These are phyloP conservation scores for Suillus variegatus DNA, from an alignment of 768 basidiomycete species.

Conservation along the genomic window DNA sequence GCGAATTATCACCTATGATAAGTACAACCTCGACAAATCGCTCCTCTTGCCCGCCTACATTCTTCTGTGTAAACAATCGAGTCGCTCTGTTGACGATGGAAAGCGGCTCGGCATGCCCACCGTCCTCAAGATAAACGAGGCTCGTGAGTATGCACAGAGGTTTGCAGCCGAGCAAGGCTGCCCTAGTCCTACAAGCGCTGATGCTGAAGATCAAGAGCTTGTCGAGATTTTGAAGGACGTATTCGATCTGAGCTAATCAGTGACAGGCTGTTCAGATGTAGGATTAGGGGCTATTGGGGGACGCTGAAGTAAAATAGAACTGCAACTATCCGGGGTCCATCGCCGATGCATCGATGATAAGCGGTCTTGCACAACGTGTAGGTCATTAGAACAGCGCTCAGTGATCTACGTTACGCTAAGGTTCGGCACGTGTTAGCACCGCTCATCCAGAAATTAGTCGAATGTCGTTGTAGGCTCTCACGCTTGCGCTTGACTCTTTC, in stretches of 20 bases:
- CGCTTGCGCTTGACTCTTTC: background rate
- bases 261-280: background rate
- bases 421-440: background rate
- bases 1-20: constrained; percentile 58
- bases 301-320: background rate
- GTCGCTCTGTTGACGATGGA: constrained; percentile 56
- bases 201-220: constrained; percentile 29
- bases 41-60: constrained; percentile 55
- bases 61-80: constrained; percentile 49
- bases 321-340: background rate
- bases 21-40: constrained; percentile 46
- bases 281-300: background rate
- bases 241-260: constrained; percentile 28
- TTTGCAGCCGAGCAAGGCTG: constrained; percentile 33
- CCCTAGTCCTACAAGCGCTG: constrained; percentile 28
- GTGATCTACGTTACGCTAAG: background rate
- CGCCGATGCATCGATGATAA: background rate
- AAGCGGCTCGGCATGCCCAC: constrained; percentile 58
- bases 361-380: background rate
- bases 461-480: background rate
- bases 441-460: background rate
- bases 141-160: constrained; percentile 47
- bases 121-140: constrained; percentile 48
- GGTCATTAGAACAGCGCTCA: background rate
- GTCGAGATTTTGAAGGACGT: constrained; percentile 30